Evolutionary conservation across 306 rosid genomes (phyloP).

Genomic region (Acmispon strigosus): DNA sequence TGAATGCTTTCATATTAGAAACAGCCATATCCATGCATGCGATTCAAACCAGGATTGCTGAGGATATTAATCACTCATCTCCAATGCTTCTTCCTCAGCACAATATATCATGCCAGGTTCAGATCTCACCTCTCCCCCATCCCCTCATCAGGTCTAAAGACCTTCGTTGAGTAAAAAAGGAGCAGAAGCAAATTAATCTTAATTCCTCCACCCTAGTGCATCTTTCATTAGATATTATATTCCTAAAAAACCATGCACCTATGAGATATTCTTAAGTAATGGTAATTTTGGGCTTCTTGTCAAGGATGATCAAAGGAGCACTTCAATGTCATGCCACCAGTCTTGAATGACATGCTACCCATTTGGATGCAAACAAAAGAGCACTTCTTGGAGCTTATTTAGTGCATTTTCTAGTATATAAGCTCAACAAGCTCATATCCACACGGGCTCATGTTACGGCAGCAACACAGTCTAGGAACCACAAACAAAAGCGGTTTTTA

Average conservation of each 20-base stretch:
- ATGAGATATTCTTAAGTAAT: not conserved
- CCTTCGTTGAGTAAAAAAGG: not conserved
- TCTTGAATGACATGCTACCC: not conserved
- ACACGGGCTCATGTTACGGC: no score
- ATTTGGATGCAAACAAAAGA: no score
- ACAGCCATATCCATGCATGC: not conserved
- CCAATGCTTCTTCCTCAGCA: not conserved
- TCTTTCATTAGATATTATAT: not conserved
- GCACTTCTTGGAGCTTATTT: no score
- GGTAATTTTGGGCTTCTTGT: not conserved
- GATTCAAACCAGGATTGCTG: not conserved
- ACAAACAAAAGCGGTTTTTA: not conserved
- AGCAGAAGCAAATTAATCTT: not conserved
- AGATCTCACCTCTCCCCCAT: not conserved
- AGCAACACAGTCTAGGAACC: not conserved
- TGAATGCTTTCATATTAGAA: not conserved
- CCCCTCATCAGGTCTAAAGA: not conserved
- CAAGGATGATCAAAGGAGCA: not conserved
- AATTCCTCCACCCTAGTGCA: not conserved
- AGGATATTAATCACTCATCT: not conserved
- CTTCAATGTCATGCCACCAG: not conserved
- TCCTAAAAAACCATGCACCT: not conserved
- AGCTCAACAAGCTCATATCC: no score
- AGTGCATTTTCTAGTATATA: no score
- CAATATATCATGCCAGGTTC: not conserved